Percentiles rank a stretch among this genome's conserved stretches.
phyloP scores from a whole-genome alignment of 2,329 filamentous ascomycete species.

The Xenosphaeropsis pyriputrescens region DNA sequence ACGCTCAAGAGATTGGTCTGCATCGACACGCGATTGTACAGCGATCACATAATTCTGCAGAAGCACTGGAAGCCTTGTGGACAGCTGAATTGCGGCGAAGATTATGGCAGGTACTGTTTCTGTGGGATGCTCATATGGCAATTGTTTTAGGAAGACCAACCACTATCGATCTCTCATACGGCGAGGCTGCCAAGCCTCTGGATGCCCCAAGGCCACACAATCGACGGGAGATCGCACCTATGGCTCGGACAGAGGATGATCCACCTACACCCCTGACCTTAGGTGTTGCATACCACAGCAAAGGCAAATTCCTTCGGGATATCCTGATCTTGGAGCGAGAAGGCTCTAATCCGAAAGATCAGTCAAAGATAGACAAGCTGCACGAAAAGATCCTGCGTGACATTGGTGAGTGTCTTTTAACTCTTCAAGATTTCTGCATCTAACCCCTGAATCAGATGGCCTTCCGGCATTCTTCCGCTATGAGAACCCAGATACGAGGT shows the following conservation, averaged over 20 bases:
- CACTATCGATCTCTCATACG: conserved; percentile 33
- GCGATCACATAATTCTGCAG: conserved; percentile 30
- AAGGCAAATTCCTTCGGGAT: conserved; percentile 26
- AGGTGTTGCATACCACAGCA: too few species aligned
- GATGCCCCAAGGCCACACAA: conserved; percentile 34
- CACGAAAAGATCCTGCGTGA: conserved; percentile 29
- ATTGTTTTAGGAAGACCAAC: conserved; percentile 22
- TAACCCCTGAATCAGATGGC: conserved; percentile 24
- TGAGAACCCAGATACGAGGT: conserved; percentile 39
- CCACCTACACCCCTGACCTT: conserved; percentile 39
- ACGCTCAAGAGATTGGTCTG: conserved; percentile 48
- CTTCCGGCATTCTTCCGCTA: conserved; percentile 38
- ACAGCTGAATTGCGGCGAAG: conserved; percentile 37
- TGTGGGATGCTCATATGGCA: conserved; percentile 23
- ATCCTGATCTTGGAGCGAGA: conserved; percentile 41
- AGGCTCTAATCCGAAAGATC: conserved; percentile 37
- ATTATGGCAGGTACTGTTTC: conserved; percentile 38
- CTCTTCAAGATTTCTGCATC: too few species aligned
- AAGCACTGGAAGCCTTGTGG: conserved; percentile 41
- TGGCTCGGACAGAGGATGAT: conserved; percentile 27
- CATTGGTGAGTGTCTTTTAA: too few species aligned
- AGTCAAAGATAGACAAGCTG: conserved; percentile 35
- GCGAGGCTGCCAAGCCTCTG: conserved; percentile 32
- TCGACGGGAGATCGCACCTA: conserved; percentile 30
- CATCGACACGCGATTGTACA: conserved; percentile 37